These are phyloP conservation scores for Cicer arietinum DNA, from an alignment of 306 rosid genomes.

Conservation along the genomic window DNA sequence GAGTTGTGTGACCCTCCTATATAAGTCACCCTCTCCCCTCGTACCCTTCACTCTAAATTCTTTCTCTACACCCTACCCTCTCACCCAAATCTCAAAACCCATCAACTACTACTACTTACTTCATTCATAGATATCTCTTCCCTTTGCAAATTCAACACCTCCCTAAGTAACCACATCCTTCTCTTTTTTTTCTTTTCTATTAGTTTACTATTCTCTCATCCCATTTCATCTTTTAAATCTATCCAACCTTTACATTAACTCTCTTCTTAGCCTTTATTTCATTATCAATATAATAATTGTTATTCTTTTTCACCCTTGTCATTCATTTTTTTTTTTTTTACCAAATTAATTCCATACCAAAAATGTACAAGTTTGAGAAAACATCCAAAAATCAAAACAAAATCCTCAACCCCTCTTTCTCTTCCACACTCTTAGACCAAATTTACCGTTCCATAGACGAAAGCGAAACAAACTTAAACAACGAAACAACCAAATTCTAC, in stretches of 20 bases:
- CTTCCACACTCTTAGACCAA: constrained; percentile 80
- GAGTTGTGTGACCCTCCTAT: neutral
- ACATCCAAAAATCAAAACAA: constrained; percentile 43
- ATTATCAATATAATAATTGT: neutral
- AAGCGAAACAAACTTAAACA: constrained; percentile 41
- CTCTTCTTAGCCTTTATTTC: neutral
- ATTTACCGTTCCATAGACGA: constrained; percentile 89
- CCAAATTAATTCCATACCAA: neutral
- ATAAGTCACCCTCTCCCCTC: neutral
- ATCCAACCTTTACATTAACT: neutral
- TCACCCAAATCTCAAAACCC: neutral
- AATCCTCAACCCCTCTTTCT: constrained; percentile 69
- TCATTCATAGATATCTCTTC: neutral
- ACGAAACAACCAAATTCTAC: constrained; percentile 54
- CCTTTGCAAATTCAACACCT: neutral
- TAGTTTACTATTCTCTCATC: too few species aligned
- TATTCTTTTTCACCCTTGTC: neutral
- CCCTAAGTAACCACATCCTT: neutral
- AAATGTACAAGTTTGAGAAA: constrained; percentile 59
- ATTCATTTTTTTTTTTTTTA: neutral
- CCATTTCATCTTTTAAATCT: too few species aligned
- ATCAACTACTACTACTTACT: neutral
- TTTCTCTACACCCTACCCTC: neutral
- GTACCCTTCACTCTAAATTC: neutral
- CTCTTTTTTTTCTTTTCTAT: neutral